Evolutionary conservation across 345 rosid species (phyloP).

Genomic region (Rubroshorea leprosula): DNA sequence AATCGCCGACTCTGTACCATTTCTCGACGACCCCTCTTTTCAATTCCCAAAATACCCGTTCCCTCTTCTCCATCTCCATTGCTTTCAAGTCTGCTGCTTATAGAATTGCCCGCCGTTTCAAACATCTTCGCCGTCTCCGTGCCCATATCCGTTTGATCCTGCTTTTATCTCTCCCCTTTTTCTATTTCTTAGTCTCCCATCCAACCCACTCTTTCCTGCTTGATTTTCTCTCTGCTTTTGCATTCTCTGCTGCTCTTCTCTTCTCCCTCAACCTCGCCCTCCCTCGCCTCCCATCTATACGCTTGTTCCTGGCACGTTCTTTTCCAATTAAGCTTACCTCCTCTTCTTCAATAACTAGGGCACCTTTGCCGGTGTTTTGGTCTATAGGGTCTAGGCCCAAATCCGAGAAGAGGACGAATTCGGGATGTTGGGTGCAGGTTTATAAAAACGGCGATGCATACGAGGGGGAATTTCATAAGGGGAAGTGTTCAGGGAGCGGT

Average conservation of each 20-base stretch:
- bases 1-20: slow-evolving; percentile 54
- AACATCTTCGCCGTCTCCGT: slow-evolving; percentile 41
- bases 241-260: slow-evolving; percentile 70
- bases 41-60: slow-evolving; percentile 12
- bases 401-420: slow-evolving; percentile 53
- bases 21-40: slow-evolving; percentile 24
- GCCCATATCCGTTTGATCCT: slow-evolving; percentile 61
- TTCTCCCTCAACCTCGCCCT: slow-evolving; percentile 72
- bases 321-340: slow-evolving; percentile 59
- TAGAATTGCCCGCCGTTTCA: slow-evolving; percentile 45
- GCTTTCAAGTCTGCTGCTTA: slow-evolving; percentile 48
- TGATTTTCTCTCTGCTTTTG: slow-evolving; percentile 79
- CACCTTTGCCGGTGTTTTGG: slow-evolving; percentile 81
- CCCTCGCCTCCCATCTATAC: slow-evolving; percentile 79
- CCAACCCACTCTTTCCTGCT: slow-evolving; percentile 75
- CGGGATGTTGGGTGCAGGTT: slow-evolving; percentile 87
- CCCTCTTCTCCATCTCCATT: slow-evolving; percentile 33
- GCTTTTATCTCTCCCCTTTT: slow-evolving; percentile 64
- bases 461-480: slow-evolving; percentile 86
- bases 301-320: slow-evolving; percentile 71
- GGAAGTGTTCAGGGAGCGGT: slow-evolving; percentile 84
- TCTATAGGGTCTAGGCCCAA: slow-evolving; percentile 74
- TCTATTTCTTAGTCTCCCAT: slow-evolving; percentile 71
- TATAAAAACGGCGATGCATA: slow-evolving; percentile 88
- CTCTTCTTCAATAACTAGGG: slow-evolving; percentile 23